A percentile compares a stretch with the other conserved stretches of the same genome.
phyloP scores from a whole-genome alignment of 495 filamentous ascomycete genomes.

The Clavariopsis aquatica region DNA sequence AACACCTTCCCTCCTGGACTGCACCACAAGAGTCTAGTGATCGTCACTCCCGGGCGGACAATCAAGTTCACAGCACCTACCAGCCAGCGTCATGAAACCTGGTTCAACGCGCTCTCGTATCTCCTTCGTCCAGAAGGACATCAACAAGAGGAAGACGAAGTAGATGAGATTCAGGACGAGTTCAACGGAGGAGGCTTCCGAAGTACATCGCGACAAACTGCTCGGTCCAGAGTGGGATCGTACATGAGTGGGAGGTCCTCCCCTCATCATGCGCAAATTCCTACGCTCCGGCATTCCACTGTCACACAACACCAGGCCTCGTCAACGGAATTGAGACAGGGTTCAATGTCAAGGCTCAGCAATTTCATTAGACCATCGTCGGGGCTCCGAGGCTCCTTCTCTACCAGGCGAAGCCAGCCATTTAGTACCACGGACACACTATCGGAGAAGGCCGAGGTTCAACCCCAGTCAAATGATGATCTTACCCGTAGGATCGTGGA shows the following conservation, averaged over 20 bases:
- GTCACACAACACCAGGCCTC: constrained; percentile 11
- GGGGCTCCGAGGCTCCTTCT: constrained; percentile 36
- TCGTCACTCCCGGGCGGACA: constrained; percentile 82
- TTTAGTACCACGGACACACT: constrained; percentile 9
- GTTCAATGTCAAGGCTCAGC: constrained; percentile 42
- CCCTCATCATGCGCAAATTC: constrained; percentile 53
- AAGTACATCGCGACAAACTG: constrained; percentile 55
- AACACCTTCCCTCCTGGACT: constrained; percentile 94
- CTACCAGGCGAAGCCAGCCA: constrained; percentile 36
- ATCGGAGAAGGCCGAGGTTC: not conserved
- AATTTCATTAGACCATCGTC: constrained; percentile 37
- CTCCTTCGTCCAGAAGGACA: constrained; percentile 71
- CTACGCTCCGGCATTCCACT: constrained; percentile 17
- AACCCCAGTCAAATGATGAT: constrained; percentile 72
- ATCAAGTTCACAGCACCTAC: constrained; percentile 94
- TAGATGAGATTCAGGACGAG: constrained; percentile 76
- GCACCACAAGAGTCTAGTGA: constrained; percentile 86
- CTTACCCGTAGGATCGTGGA: constrained; percentile 68
- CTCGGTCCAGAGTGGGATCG: constrained; percentile 70
- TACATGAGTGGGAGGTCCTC: constrained; percentile 69
- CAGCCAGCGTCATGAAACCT: constrained; percentile 91
- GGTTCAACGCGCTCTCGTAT: constrained; percentile 97
- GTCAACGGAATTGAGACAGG: constrained; percentile 19
- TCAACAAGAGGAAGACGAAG: constrained; percentile 50
- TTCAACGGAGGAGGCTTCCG: constrained; percentile 73